phyloP scores from a whole-genome alignment of 1,284 basidiomycete species.

The Erythrobasidium hasegawianum region DNA sequence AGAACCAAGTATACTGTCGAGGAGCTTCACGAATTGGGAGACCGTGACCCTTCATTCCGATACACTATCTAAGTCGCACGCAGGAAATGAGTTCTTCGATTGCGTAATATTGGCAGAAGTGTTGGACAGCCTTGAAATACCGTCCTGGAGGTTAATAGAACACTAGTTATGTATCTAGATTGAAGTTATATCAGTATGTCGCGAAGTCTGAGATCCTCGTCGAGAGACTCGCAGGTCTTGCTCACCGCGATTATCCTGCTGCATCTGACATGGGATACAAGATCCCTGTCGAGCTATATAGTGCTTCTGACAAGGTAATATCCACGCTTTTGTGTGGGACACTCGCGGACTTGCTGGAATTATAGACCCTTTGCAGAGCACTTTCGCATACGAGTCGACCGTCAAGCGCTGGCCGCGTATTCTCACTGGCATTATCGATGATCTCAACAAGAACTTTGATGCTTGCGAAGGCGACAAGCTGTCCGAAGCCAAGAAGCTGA shows the following conservation, averaged over 20 bases:
- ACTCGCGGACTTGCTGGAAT: too few relatives aligned
- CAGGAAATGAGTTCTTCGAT: too few relatives aligned
- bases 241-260: too few relatives aligned
- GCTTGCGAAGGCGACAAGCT: slow-evolving; percentile 51
- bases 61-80: slow-evolving; percentile 29
- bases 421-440: slow-evolving; percentile 71
- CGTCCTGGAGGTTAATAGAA: too few relatives aligned
- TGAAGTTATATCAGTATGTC: too few relatives aligned
- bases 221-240: too few relatives aligned
- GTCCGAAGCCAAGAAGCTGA: slow-evolving; percentile 71
- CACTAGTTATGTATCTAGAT: too few relatives aligned
- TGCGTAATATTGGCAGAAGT: too few relatives aligned
- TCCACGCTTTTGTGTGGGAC: too few relatives aligned
- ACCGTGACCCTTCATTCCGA: slow-evolving; percentile 31
- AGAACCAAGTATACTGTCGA: slow-evolving; percentile 37
- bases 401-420: slow-evolving; percentile 80
- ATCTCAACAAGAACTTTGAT: slow-evolving; percentile 61
- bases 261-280: slow-evolving; percentile 32
- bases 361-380: slow-evolving; percentile 6
- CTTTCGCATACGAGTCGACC: slow-evolving; percentile 40
- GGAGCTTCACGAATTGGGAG: slow-evolving; percentile 42
- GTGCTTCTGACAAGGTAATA: slow-evolving; percentile 31
- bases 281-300: slow-evolving; percentile 36
- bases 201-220: too few relatives aligned
- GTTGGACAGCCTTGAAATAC: too few relatives aligned